Conservation (phyloP, 345 rosid genomes). For the thale cress (Arabidopsis thaliana) region TAIR10.1 NC_003075.7:8499001-8499500, state of each 20-base stretch:
- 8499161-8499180: constrained; percentile 83
- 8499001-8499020: constrained; percentile 97
- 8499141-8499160: constrained; percentile 96
- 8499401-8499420: constrained; percentile 70
- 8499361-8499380: constrained; percentile 88
- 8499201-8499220: constrained; percentile 90
- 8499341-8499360: constrained; percentile 35
- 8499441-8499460: constrained; percentile 48
- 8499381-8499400: constrained; percentile 41
- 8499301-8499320: not conserved
- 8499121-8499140: constrained; percentile 85
- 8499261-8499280: constrained; percentile 8
- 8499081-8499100: constrained; percentile 59
- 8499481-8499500: constrained; percentile 48
- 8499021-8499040: constrained; percentile 42
- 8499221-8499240: constrained; percentile 42
- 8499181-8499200: constrained; percentile 78
- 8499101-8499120: constrained; percentile 71
- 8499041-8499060: constrained; percentile 9
- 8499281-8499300: constrained; percentile 8
- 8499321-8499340: not conserved
- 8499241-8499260: not conserved
- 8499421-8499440: constrained; percentile 39
- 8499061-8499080: constrained; percentile 5
- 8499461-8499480: constrained; percentile 37